phyloP scores from a whole-genome alignment of 2,329 filamentous ascomycete genomes.

The Phoma sp. region DNA sequence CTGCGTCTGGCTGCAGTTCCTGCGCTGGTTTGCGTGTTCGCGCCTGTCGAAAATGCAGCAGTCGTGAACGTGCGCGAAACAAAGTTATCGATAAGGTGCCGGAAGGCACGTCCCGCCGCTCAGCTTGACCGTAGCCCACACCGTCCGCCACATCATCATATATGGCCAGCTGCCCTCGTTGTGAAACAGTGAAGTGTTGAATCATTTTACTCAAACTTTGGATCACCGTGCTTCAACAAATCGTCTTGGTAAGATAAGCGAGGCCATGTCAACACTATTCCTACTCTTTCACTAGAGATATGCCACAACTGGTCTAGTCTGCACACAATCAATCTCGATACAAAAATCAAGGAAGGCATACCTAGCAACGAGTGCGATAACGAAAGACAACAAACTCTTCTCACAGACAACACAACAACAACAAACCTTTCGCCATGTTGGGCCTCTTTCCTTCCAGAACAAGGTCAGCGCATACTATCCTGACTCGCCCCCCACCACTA shows the following conservation, averaged over 20 bases:
- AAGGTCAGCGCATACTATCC: slow-evolving; percentile 17
- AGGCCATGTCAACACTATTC: not conserved
- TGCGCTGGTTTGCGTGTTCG: slow-evolving; percentile 26
- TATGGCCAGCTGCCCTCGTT: slow-evolving; percentile 12
- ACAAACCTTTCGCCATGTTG: slow-evolving; percentile 7
- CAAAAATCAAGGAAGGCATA: slow-evolving; percentile 8
- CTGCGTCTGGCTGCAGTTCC: slow-evolving; percentile 18
- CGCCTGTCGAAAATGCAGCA: slow-evolving; percentile 27
- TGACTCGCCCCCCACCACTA: slow-evolving; percentile 16
- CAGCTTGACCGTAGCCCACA: slow-evolving; percentile 15
- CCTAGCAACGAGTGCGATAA: slow-evolving; percentile 9
- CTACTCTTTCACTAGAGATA: not conserved
- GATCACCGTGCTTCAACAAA: slow-evolving; percentile 4
- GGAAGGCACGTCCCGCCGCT: slow-evolving; percentile 20
- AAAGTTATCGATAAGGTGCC: slow-evolving; percentile 30
- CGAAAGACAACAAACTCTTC: slow-evolving; percentile 3
- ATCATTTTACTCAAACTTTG: slow-evolving; percentile 5
- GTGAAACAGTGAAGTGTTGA: slow-evolving; percentile 13
- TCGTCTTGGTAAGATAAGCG: slow-evolving; percentile 7
- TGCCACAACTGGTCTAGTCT: slow-evolving; percentile 7
- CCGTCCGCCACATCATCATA: slow-evolving; percentile 21
- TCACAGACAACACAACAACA: slow-evolving; percentile 13
- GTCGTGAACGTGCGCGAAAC: slow-evolving; percentile 18
- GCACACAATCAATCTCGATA: slow-evolving; percentile 1
- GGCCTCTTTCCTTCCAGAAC: slow-evolving; percentile 23